These are phyloP conservation scores for Cicer yamashitae DNA, from an alignment of 306 rosid genomes.

Conservation along the genomic window DNA sequence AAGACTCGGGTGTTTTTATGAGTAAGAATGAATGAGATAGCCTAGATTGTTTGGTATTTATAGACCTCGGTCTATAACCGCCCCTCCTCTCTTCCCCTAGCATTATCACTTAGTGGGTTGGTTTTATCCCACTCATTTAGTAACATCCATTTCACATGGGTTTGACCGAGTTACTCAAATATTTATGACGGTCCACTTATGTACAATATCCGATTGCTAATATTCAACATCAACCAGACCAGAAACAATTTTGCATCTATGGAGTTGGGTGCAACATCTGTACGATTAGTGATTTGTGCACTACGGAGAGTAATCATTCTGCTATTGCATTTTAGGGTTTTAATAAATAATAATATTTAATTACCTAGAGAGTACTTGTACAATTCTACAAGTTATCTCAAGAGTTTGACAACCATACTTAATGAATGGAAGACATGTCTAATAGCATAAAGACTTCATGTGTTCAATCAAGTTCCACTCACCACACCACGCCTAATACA, in stretches of 20 bases:
- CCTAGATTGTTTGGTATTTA: too few species aligned
- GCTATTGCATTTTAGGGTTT: neutral
- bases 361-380: neutral
- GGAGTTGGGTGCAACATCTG: neutral
- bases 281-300: neutral
- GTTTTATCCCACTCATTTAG: too few species aligned
- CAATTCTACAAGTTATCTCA: neutral
- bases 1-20: too few species aligned
- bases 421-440: neutral
- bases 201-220: neutral
- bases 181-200: too few species aligned
- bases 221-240: slow-evolving; percentile 6
- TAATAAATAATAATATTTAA: neutral
- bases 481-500: neutral
- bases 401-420: neutral
- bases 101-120: too few species aligned
- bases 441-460: slow-evolving; percentile 10
- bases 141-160: too few species aligned
- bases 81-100: too few species aligned
- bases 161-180: too few species aligned
- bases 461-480: slow-evolving; percentile 8
- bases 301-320: neutral
- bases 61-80: too few species aligned
- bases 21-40: too few species aligned
- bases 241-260: neutral